Percentiles rank a stretch among this genome's conserved stretches.
phyloP scores from a whole-genome alignment of 169 alveolate species.

The Eimeria zaria region DNA sequence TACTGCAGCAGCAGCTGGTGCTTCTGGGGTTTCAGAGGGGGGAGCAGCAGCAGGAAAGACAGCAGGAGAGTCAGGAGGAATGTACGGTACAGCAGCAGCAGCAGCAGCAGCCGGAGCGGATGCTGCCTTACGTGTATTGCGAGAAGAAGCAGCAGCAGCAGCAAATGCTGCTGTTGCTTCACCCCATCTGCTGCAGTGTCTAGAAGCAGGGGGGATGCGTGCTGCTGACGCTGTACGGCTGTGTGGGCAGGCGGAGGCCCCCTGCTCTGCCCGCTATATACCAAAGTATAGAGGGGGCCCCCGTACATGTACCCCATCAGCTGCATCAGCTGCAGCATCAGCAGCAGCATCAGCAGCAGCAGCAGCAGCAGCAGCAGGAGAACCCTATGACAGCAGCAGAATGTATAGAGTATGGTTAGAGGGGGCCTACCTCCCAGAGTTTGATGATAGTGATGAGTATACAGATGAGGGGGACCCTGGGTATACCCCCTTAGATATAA shows the following conservation, averaged over 20 bases:
- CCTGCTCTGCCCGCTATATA: slow-evolving; percentile 44
- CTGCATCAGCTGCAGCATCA: slow-evolving; percentile 67
- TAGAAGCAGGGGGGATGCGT: slow-evolving; percentile 22
- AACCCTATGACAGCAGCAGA: slow-evolving; percentile 14
- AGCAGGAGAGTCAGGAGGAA: background rate
- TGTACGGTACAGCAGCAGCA: background rate
- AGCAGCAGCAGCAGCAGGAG: slow-evolving; percentile 21
- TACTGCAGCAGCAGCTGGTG: background rate
- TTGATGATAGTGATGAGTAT: slow-evolving; percentile 47
- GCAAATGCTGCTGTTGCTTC: slow-evolving; percentile 47
- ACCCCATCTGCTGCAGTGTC: slow-evolving; percentile 42
- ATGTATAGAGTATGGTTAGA: slow-evolving; percentile 52
- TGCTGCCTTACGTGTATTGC: slow-evolving; percentile 42
- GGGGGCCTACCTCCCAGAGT: slow-evolving; percentile 52
- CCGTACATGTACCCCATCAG: slow-evolving; percentile 52
- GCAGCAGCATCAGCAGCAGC: slow-evolving; percentile 55
- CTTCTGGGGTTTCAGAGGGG: background rate
- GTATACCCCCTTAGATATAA: slow-evolving; percentile 37
- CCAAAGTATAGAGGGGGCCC: slow-evolving; percentile 50
- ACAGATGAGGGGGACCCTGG: slow-evolving; percentile 51
- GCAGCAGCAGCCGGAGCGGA: slow-evolving; percentile 13
- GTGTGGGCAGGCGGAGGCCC: slow-evolving; percentile 47
- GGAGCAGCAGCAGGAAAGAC: slow-evolving; percentile 10
- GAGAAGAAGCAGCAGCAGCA: slow-evolving; percentile 76
- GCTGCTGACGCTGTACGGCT: slow-evolving; percentile 60